Evolutionary conservation across 768 basidiomycete species (phyloP), one percentile per base, ranked within the genome.

Genomic region (Serpula lacrymans): DNA sequence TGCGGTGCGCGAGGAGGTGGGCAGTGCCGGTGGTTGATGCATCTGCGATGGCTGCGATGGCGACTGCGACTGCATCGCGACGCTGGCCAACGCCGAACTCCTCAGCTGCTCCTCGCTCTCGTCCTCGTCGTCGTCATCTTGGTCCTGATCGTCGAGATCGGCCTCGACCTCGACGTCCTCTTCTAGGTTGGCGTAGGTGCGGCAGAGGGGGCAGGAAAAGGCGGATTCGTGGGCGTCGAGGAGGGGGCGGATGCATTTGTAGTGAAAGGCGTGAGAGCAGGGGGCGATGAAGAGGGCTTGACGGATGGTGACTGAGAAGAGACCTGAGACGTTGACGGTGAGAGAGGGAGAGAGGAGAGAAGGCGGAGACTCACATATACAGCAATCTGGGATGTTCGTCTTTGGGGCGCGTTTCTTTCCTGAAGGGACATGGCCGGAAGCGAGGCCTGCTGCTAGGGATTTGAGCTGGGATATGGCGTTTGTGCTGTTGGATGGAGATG

Each of bases 231-330:
- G 91, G n/a, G 76, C 65, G 50, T 88, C 78, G 30, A 97, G 74
- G 9, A 98, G 73, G 2, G 94, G 95, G 1, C 92, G 79, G 45
- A 99, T 93, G 61, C 95, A 97, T 64, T 97, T 98, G 78, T 89
- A 92, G 67, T 93, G 90, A 71, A 89, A 91, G 0, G 92, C 84
- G 62, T 99, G 95, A 1, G 90, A 93, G 65, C 95, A 99, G 0
- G 95, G 95, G 21, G 95, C 92, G 57, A 99, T 94, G 70, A 99
- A 97, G 34, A 98, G 79, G 0, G 92, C 88, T 64, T 99, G 95
- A 47, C 84, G 88, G 59, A 97, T 93, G 1, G 90, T 86, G 0
- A 98, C 92, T 17, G 81, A 68, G 69, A 95, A 99, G 20, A 86
- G 64, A 59, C 79, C 77, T 78, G 39, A 21, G 26, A 36, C 26